Evolutionary conservation across 2,329 filamentous ascomycete genomes (phyloP).

Genomic region (Verticillium klebahnii): DNA sequence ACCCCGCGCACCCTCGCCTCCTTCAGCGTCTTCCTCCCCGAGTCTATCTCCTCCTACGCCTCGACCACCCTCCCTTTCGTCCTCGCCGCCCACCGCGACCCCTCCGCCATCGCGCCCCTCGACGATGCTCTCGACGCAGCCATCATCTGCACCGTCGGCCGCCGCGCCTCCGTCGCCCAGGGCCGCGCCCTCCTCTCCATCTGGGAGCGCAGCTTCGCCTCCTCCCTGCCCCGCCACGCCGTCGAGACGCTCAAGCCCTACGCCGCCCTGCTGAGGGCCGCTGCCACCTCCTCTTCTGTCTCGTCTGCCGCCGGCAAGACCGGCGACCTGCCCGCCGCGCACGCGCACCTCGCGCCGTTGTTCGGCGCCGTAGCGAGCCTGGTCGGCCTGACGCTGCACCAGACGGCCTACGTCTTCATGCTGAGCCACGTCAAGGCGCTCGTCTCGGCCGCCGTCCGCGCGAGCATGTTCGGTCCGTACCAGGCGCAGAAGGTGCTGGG

Average conservation of each 20-base stretch:
- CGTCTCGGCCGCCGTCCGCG: slow-evolving; percentile 70
- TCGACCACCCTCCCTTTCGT: slow-evolving; percentile 71
- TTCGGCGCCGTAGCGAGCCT: slow-evolving; percentile 62
- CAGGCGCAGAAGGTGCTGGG: slow-evolving; percentile 72
- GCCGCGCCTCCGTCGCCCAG: slow-evolving; percentile 70
- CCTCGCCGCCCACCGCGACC: slow-evolving; percentile 59
- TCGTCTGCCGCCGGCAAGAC: slow-evolving; percentile 5
- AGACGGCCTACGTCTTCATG: slow-evolving; percentile 71
- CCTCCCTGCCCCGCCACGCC: slow-evolving; percentile 22
- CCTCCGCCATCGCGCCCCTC: slow-evolving; percentile 45
- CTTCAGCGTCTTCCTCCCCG: slow-evolving; percentile 63
- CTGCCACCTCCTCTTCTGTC: slow-evolving; percentile 12
- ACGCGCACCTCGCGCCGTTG: slow-evolving; percentile 61
- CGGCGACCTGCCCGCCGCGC: slow-evolving; percentile 4
- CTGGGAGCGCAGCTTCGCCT: slow-evolving; percentile 67
- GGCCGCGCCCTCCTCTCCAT: slow-evolving; percentile 69
- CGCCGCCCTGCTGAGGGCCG: slow-evolving; percentile 25
- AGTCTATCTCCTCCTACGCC: slow-evolving; percentile 68
- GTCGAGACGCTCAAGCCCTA: slow-evolving; percentile 28
- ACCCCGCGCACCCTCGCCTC: slow-evolving; percentile 34
- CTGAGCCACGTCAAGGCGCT: slow-evolving; percentile 73
- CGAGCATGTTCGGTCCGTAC: slow-evolving; percentile 75
- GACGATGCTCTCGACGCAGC: slow-evolving; percentile 76
- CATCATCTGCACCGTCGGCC: slow-evolving; percentile 73
- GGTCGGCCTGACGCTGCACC: slow-evolving; percentile 54